These are phyloP conservation scores for Calocera cornea DNA, from an alignment of 768 basidiomycete species.

Conservation along the genomic window DNA sequence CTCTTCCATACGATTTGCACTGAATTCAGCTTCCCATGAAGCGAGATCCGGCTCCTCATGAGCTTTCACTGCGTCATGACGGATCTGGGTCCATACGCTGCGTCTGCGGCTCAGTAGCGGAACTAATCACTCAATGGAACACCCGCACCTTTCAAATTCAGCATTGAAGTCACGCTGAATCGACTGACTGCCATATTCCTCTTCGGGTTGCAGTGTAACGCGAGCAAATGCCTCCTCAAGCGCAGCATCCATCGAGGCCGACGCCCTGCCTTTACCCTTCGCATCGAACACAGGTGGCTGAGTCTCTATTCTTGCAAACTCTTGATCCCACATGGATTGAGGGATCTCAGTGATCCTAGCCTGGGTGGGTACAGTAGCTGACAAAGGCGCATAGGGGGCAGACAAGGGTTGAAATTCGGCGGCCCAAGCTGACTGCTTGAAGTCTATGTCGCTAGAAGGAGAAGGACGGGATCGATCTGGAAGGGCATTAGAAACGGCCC, in stretches of 20 bases:
- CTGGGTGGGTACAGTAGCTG: not conserved
- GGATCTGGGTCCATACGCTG: constrained; percentile 52
- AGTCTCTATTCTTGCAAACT: constrained; percentile 11
- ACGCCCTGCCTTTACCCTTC: constrained; percentile 57
- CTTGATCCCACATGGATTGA: constrained; percentile 19
- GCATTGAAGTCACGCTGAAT: constrained; percentile 24
- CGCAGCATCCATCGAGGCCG: constrained; percentile 41
- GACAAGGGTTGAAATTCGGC: constrained; percentile 33
- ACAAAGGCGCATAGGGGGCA: not conserved
- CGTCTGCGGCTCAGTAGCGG: constrained; percentile 6
- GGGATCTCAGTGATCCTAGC: constrained; percentile 20
- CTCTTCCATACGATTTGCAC: constrained; percentile 56
- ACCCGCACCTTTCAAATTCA: constrained; percentile 40
- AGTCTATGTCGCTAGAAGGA: not conserved
- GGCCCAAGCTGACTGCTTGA: constrained; percentile 33
- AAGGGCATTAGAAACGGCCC: too few species aligned
- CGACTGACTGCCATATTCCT: constrained; percentile 15
- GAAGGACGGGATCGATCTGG: not conserved
- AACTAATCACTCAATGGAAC: not conserved
- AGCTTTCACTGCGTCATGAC: constrained; percentile 34
- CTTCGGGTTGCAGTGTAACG: constrained; percentile 27
- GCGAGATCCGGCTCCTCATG: constrained; percentile 40
- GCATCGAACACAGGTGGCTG: constrained; percentile 33
- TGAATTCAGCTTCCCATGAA: constrained; percentile 75
- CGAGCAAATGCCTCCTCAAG: constrained; percentile 79